Evolutionary conservation across 306 rosid species (phyloP).

Genomic region (Sindora glabra): DNA sequence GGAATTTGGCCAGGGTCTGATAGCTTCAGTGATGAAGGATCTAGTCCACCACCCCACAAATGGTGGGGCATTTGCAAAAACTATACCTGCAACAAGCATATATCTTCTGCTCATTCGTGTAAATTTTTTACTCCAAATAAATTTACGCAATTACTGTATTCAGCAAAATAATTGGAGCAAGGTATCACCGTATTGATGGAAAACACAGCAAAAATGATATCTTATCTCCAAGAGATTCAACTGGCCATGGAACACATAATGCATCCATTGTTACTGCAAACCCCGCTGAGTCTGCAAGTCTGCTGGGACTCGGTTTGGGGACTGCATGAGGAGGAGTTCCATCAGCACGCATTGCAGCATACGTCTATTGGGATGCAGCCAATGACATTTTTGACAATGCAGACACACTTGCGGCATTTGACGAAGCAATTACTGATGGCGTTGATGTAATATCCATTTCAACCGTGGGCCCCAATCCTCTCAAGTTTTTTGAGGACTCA

Average conservation of each 20-base stretch:
- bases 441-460: constrained; percentile 44
- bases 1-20: constrained; percentile 38
- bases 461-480: background rate
- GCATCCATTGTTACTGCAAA: constrained; percentile 40
- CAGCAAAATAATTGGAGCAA: constrained; percentile 47
- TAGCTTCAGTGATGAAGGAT: constrained; percentile 20
- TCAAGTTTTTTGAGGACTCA: background rate
- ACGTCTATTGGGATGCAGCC: background rate
- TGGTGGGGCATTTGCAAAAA: constrained; percentile 22
- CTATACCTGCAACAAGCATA: constrained; percentile 19
- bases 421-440: constrained; percentile 42
- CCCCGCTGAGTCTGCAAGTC: constrained; percentile 14
- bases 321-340: constrained; percentile 17
- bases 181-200: background rate
- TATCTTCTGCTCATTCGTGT: background rate
- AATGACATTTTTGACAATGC: background rate
- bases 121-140: too few species aligned
- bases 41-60: constrained; percentile 25
- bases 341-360: constrained; percentile 13
- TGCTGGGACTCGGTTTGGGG: constrained; percentile 20
- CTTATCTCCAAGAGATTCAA: constrained; percentile 23
- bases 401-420: constrained; percentile 24
- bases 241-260: constrained; percentile 35
- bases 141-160: background rate
- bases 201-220: background rate